A percentile compares a stretch with the other conserved stretches of the same genome.
phyloP scores from a whole-genome alignment of 345 rosid genomes.

The Gossypium herbaceum region DNA sequence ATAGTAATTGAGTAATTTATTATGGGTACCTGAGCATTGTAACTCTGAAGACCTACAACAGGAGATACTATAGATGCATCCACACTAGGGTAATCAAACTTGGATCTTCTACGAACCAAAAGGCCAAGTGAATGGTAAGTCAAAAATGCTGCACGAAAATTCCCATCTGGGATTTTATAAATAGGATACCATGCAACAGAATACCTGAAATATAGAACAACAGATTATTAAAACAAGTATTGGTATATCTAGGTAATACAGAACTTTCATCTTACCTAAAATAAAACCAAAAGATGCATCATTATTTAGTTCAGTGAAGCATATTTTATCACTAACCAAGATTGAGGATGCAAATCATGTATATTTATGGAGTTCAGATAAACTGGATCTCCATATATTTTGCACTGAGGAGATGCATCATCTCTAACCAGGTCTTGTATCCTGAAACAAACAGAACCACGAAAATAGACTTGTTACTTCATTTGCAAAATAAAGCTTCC shows the following conservation, averaged over 20 bases:
- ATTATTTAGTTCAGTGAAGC: neutral
- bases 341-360: conserved; percentile 44
- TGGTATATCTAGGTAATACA: neutral
- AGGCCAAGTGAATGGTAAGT: conserved; percentile 59
- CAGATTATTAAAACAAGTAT: neutral
- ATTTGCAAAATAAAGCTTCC: neutral
- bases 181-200: conserved; percentile 70
- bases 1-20: neutral
- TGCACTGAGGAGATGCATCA: conserved; percentile 24
- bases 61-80: conserved; percentile 36
- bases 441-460: conserved; percentile 28
- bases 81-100: conserved; percentile 19
- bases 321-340: conserved; percentile 42
- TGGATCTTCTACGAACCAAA: conserved; percentile 27
- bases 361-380: conserved; percentile 32
- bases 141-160: conserved; percentile 54
- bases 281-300: neutral
- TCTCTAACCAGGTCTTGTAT: conserved; percentile 42
- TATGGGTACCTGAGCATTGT: conserved; percentile 49
- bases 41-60: conserved; percentile 56
- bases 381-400: conserved; percentile 43
- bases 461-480: neutral
- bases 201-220: conserved; percentile 39
- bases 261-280: neutral
- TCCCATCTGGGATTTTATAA: conserved; percentile 60